Conservation (phyloP, 2,329 filamentous ascomycete genomes). For the Colletotrichum spinosum region DNA sequence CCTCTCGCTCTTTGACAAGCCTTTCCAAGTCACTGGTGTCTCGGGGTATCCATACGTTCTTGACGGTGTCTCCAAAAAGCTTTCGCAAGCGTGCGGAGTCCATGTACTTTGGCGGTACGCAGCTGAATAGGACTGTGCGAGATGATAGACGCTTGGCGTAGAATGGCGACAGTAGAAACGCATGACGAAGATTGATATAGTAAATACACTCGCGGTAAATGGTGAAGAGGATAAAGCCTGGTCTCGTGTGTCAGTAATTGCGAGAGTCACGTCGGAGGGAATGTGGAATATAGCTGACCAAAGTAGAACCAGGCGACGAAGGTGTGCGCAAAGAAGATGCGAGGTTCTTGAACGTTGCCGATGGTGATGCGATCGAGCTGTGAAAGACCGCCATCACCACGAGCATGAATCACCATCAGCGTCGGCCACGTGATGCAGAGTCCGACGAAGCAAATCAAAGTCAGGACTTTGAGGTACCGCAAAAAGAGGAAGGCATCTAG, state of each 20-base stretch:
- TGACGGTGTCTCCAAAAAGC: slow-evolving; percentile 83
- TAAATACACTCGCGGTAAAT: slow-evolving; percentile 91
- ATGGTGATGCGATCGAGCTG: slow-evolving; percentile 73
- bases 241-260: neutral
- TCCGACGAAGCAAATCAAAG: slow-evolving; percentile 84
- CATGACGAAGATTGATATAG: slow-evolving; percentile 94
- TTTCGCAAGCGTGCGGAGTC: slow-evolving; percentile 77
- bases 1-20: slow-evolving; percentile 80
- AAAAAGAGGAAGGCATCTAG: slow-evolving; percentile 93
- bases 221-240: slow-evolving; percentile 85
- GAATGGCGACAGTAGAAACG: slow-evolving; percentile 87
- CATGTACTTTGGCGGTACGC: slow-evolving; percentile 82
- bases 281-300: slow-evolving; percentile 43
- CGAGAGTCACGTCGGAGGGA: too few species aligned
- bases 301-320: slow-evolving; percentile 87
- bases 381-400: slow-evolving; percentile 73
- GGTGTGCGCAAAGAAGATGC: slow-evolving; percentile 83
- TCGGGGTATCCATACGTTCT: slow-evolving; percentile 85
- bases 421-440: slow-evolving; percentile 87
- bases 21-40: slow-evolving; percentile 81
- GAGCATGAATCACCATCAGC: slow-evolving; percentile 85
- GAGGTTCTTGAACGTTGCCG: slow-evolving; percentile 66
- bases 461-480: slow-evolving; percentile 73
- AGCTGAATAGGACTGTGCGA: slow-evolving; percentile 91
- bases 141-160: slow-evolving; percentile 89